These are phyloP conservation scores for Schoenoplectus tabernaemontani DNA, from an alignment of 202 grass and related monocot genomes.

Conservation along the genomic window DNA sequence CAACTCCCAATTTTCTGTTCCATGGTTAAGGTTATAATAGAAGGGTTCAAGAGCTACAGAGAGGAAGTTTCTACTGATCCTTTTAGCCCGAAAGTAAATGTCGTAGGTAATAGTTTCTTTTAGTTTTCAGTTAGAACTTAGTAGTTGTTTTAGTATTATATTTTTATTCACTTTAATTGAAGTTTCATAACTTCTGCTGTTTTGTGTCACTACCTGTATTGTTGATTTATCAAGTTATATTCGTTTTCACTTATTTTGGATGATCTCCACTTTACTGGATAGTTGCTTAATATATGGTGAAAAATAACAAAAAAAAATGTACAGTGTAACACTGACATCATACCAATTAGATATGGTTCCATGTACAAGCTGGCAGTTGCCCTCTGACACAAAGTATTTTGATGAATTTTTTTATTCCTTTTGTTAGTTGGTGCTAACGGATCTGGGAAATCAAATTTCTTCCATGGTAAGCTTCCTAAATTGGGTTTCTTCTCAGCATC, in stretches of 20 bases:
- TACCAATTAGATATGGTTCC: not conserved
- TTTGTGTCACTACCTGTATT: not conserved
- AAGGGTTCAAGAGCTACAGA: slow-evolving; percentile 97
- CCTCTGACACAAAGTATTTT: not conserved
- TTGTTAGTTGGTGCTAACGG: slow-evolving; percentile 92
- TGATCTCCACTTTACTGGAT: not conserved
- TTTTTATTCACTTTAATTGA: not conserved
- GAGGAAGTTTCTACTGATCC: slow-evolving; percentile 87
- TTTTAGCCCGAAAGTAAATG: slow-evolving; percentile 96
- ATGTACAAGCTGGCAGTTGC: not conserved
- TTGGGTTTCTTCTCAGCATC: not conserved
- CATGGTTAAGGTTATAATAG: slow-evolving; percentile 57
- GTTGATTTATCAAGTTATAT: not conserved
- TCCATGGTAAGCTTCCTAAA: slow-evolving; percentile 65
- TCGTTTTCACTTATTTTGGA: not conserved
- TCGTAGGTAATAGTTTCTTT: slow-evolving; percentile 59
- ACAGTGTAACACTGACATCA: not conserved
- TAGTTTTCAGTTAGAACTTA: not conserved
- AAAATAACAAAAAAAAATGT: not conserved
- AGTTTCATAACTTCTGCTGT: too few relatives aligned
- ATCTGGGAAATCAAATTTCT: slow-evolving; percentile 98
- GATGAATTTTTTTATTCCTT: slow-evolving; percentile 22
- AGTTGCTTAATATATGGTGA: not conserved
- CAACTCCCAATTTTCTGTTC: not conserved
- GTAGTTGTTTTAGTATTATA: not conserved